A percentile compares a stretch with the other conserved stretches of the same genome.
Evolutionary conservation across 2,329 filamentous ascomycete genomes (phyloP).

Genomic region (Penicillium sp.): DNA sequence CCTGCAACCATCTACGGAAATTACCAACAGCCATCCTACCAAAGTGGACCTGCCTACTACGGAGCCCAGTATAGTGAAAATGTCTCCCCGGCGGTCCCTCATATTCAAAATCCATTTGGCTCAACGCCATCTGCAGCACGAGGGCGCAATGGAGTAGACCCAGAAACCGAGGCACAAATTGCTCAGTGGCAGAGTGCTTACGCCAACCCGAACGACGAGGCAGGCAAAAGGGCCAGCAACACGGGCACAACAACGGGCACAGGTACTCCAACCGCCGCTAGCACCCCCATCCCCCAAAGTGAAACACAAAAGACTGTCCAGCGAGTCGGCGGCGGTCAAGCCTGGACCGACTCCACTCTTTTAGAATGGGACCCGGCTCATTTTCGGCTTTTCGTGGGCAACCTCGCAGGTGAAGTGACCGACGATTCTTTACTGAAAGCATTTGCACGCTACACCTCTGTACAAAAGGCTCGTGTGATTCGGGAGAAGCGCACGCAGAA

Average conservation of each 20-base stretch:
- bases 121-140: conserved; percentile 40
- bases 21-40: conserved; percentile 40
- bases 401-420: conserved; percentile 93
- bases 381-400: conserved; percentile 92
- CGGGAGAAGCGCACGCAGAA: conserved; percentile 95
- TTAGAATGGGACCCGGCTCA: conserved; percentile 96
- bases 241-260: conserved; percentile 35
- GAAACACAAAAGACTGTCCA: conserved; percentile 75
- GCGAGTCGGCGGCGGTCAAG: conserved; percentile 84
- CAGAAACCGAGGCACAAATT: conserved; percentile 86
- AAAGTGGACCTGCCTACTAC: conserved; percentile 44
- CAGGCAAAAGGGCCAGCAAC: conserved; percentile 40
- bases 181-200: conserved; percentile 95
- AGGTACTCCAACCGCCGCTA: conserved; percentile 38
- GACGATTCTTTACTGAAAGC: conserved; percentile 94
- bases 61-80: conserved; percentile 48
- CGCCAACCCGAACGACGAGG: conserved; percentile 45
- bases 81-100: conserved; percentile 56
- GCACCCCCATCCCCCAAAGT: conserved; percentile 44
- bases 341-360: conserved; percentile 83
- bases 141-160: conserved; percentile 52
- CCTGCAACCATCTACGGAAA: conserved; percentile 41
- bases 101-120: conserved; percentile 80
- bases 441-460: conserved; percentile 80
- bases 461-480: conserved; percentile 90